phyloP scores from a whole-genome alignment of 2,329 filamentous ascomycete species.

The Trichophyton rubrum region DNA sequence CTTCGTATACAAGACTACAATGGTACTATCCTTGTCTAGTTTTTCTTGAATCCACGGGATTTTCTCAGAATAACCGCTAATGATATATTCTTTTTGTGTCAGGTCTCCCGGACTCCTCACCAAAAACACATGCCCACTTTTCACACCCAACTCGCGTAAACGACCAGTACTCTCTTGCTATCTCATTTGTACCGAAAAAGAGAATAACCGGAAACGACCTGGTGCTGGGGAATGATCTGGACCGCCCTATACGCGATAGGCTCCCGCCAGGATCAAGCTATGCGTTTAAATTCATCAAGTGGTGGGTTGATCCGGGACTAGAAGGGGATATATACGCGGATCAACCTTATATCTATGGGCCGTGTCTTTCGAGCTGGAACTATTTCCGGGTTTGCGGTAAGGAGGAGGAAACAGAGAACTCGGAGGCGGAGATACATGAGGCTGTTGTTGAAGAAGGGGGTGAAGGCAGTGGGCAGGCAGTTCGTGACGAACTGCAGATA shows the following conservation, averaged over 20 bases:
- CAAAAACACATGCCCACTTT: constrained; percentile 67
- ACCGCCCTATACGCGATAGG: constrained; percentile 72
- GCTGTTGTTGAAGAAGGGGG: constrained; percentile 54
- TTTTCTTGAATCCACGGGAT: not conserved
- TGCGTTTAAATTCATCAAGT: constrained; percentile 73
- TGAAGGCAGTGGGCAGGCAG: constrained; percentile 42
- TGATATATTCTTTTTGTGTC: not conserved
- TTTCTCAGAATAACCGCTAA: not conserved
- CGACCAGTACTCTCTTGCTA: constrained; percentile 76
- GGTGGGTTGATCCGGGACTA: constrained; percentile 81
- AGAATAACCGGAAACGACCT: constrained; percentile 57
- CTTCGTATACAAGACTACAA: constrained; percentile 59
- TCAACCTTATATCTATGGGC: constrained; percentile 72
- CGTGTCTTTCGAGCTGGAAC: constrained; percentile 70
- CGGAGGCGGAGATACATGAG: constrained; percentile 33
- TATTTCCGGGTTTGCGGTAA: constrained; percentile 53
- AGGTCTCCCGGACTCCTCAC: constrained; percentile 47
- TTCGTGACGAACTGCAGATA: constrained; percentile 38
- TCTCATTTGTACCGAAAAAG: constrained; percentile 62
- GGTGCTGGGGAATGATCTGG: constrained; percentile 92
- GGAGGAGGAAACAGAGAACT: constrained; percentile 19
- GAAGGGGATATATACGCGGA: constrained; percentile 86
- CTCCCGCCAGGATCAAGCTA: constrained; percentile 77
- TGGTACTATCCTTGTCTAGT: constrained; percentile 16
- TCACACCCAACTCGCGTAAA: constrained; percentile 51